Base-by-base conservation (phyloP, 192 early-diverging fungal genomes). In the Kappamyces sp. region DNA sequence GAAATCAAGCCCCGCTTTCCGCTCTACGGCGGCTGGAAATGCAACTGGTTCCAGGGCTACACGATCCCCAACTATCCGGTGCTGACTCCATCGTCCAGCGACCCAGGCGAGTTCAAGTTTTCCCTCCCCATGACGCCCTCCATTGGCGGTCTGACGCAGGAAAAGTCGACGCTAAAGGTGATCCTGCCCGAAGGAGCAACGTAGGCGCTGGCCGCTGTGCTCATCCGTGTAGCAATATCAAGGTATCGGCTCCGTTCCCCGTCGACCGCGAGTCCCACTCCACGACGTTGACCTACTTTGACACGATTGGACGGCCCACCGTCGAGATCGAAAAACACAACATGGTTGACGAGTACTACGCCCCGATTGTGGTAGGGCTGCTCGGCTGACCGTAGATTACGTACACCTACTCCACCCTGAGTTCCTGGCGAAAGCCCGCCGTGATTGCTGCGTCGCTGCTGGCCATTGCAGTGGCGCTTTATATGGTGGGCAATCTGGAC, bases 21-120 rank as follows among this genome's bases (percentile, higher is more conserved):
- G 40, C 43, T 99, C 1, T 88, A 87, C 70, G 97, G 97, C 51
- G 91, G 91, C n/a, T 98, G 95, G 94, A 88, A 87, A 63, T 98
- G 94, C 64, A 90, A 87, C 10, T 99, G 91, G 92, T 87, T 86
- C 66, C 86, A 92, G 64, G 93, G 92, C 3, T 99, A 93, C 77
- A 87, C 88, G 49, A 74, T 86, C 23, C 87, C 92, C 8, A 60
- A 91, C 31, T 54, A 62, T 42, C 61, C 71, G 15, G 87, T 87
- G 66, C 54, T 96, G 35, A 86, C 80, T 46, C 8, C 70, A 75
- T n/a, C n/a, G n/a, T n/a, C n/a, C n/a, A n/a, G n/a, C n/a, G n/a
- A n/a, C n/a, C 10, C 55, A 81, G 35, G 43, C 61, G 3, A 52
- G 62, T 2, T 62, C 53, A 87, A 62, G 65, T 79, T 2, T 75